Conservation (phyloP, 179 eudicot genomes). For the Beta lomatogona region DNA sequence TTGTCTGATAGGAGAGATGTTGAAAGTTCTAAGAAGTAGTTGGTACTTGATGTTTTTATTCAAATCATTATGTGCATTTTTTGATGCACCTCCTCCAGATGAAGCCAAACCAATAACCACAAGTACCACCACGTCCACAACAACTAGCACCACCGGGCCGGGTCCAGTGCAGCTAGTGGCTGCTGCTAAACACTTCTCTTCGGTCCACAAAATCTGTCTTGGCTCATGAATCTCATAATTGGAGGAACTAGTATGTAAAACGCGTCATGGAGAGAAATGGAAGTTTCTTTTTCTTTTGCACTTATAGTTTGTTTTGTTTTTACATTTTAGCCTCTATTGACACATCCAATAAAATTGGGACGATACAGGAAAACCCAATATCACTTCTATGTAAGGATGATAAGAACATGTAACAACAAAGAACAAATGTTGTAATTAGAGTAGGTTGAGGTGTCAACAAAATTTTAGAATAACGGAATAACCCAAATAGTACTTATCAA, state of each 20-base stretch:
- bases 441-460: not conserved
- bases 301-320: not conserved
- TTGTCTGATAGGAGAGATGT: conserved; percentile 7
- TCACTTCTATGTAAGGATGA: not conserved
- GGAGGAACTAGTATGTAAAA: not conserved
- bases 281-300: not conserved
- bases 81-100: conserved; percentile 8
- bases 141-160: not conserved
- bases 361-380: not conserved
- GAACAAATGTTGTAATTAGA: not conserved
- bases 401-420: not conserved
- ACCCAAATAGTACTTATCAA: not conserved
- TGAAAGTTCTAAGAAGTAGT: conserved; percentile 25
- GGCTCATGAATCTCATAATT: not conserved
- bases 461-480: not conserved
- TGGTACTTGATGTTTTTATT: conserved; percentile 17
- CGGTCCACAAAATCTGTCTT: conserved; percentile 25
- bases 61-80: conserved; percentile 18
- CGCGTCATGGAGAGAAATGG: not conserved
- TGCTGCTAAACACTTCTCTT: conserved; percentile 34
- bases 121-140: not conserved
- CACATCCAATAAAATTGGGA: not conserved
- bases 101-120: not conserved
- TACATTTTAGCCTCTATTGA: not conserved
- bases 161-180: conserved; percentile 21